These are phyloP conservation scores for Xylaria sp. DNA, from an alignment of 495 filamentous ascomycete genomes.

Conservation along the genomic window DNA sequence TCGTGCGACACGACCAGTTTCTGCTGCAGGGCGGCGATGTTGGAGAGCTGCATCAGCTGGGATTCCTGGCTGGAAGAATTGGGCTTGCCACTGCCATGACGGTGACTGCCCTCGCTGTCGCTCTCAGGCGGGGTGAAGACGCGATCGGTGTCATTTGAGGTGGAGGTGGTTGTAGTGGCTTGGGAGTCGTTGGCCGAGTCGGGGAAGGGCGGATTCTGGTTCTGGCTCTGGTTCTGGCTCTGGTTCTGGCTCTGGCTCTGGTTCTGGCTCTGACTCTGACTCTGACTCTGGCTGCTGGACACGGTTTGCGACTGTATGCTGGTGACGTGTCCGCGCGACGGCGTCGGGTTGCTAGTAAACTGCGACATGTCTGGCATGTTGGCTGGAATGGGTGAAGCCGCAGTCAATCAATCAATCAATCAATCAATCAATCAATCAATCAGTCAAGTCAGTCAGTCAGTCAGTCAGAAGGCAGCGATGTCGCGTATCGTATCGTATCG, in stretches of 20 bases:
- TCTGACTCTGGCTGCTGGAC: slow-evolving; percentile 29
- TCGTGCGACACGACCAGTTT: slow-evolving; percentile 48
- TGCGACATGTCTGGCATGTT: slow-evolving; percentile 32
- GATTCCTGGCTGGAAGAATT: slow-evolving; percentile 54
- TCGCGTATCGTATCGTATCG: slow-evolving; percentile 29
- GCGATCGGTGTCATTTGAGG: slow-evolving; percentile 50
- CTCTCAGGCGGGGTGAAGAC: slow-evolving; percentile 56
- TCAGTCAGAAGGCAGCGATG: slow-evolving; percentile 6
- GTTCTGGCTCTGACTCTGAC: too few relatives aligned
- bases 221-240: too few relatives aligned
- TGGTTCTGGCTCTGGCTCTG: too few relatives aligned
- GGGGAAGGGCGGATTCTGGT: slow-evolving; percentile 35
- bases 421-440: not conserved
- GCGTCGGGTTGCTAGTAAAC: slow-evolving; percentile 1
- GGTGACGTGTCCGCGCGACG: slow-evolving; percentile 10
- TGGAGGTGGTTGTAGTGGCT: slow-evolving; percentile 38
- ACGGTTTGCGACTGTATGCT: slow-evolving; percentile 25
- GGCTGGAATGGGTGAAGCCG: slow-evolving; percentile 10
- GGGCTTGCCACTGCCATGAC: slow-evolving; percentile 40
- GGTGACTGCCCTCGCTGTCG: slow-evolving; percentile 50
- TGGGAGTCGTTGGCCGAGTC: slow-evolving; percentile 53
- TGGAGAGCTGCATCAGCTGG: slow-evolving; percentile 60
- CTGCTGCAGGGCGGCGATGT: slow-evolving; percentile 59
- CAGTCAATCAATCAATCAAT: not conserved
- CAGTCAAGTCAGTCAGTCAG: not conserved